phyloP scores from a whole-genome alignment of 805 yeast species.

The Wickerhamomyces ciferrii region DNA sequence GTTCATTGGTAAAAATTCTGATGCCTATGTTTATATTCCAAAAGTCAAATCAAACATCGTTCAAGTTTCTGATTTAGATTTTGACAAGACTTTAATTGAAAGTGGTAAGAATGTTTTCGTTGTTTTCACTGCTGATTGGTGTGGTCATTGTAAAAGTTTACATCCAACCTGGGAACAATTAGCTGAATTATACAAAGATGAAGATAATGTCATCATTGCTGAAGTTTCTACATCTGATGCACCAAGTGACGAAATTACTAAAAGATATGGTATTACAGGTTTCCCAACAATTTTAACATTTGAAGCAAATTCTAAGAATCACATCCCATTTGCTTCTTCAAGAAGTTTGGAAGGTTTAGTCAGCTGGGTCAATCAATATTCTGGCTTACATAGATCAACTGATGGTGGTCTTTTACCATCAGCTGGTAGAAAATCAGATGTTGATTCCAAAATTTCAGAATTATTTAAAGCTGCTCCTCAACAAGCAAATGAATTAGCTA shows the following conservation, averaged over 20 bases:
- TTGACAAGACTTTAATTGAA: conserved; percentile 28
- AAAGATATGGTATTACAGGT: conserved; percentile 33
- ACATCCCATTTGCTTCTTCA: conserved; percentile 25
- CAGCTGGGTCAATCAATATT: conserved; percentile 41
- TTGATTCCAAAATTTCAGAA: conserved; percentile 22
- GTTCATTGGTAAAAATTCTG: conserved; percentile 49
- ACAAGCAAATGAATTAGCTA: conserved; percentile 18
- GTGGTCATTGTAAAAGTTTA: conserved; percentile 46
- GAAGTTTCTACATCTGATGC: conserved; percentile 38
- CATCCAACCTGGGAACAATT: conserved; percentile 42
- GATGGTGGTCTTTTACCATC: conserved; percentile 28
- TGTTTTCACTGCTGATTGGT: conserved; percentile 49
- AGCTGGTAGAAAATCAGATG: conserved; percentile 29
- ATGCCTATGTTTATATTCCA: conserved; percentile 24
- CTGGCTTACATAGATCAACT: conserved; percentile 27
- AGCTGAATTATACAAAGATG: conserved; percentile 37
- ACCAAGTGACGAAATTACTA: conserved; percentile 36
- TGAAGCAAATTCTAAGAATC: conserved; percentile 29
- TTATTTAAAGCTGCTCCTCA: conserved; percentile 21
- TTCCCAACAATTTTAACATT: conserved; percentile 50
- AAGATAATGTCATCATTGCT: conserved; percentile 34
- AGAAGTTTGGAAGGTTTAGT: conserved; percentile 47
- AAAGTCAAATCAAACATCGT: conserved; percentile 16
- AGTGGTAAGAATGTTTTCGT: conserved; percentile 20
- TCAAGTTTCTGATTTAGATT: conserved; percentile 24